Evolutionary conservation across 306 rosid species (phyloP).

Genomic region (Astragalus glycyphyllos): DNA sequence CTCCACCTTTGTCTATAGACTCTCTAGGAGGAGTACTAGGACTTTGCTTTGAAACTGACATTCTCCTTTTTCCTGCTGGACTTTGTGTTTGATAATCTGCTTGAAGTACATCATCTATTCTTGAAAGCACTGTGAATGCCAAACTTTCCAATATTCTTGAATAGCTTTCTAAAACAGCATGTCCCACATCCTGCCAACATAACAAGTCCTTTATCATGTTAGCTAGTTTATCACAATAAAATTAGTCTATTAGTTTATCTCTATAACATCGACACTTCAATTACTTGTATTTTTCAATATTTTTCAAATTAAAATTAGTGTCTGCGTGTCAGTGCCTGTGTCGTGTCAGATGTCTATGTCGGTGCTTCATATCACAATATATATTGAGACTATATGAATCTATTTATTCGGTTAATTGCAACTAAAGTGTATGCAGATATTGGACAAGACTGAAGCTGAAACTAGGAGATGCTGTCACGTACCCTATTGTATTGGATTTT

Average conservation of each 20-base stretch:
- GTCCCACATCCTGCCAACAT: constrained; percentile 84
- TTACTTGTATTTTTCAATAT: too few species aligned
- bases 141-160: constrained; percentile 96
- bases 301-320: too few species aligned
- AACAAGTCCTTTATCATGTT: constrained; percentile 28
- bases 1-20: constrained; percentile 37
- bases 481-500: constrained; percentile 90
- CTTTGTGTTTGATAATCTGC: constrained; percentile 74
- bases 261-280: too few species aligned
- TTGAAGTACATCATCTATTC: constrained; percentile 92
- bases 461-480: constrained; percentile 8
- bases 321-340: too few species aligned
- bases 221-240: neutral
- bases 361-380: too few species aligned
- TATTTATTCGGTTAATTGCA: neutral
- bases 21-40: constrained; percentile 47
- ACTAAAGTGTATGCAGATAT: neutral
- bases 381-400: too few species aligned
- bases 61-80: constrained; percentile 46
- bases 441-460: neutral
- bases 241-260: neutral
- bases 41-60: constrained; percentile 43
- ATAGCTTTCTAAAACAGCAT: constrained; percentile 93
- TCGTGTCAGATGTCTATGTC: too few species aligned
- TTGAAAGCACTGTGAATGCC: constrained; percentile 90